These are phyloP conservation scores for Arabidopsis lyrata DNA, from an alignment of 441 rosid genomes.

Conservation along the genomic window DNA sequence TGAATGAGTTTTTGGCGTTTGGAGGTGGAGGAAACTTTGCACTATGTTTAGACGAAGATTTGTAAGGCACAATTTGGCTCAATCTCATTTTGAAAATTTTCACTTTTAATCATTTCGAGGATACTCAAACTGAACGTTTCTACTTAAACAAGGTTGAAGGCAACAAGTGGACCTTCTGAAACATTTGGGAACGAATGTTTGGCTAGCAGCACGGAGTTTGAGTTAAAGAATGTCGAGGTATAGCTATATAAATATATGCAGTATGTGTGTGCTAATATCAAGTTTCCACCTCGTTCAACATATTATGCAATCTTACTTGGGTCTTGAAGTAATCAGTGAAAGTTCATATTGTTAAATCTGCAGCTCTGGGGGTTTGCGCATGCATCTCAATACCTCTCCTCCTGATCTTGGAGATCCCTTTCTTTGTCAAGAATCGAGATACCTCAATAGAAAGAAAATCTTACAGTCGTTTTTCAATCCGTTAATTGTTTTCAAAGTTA, in stretches of 20 bases:
- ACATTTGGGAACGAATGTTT: conserved; percentile 83
- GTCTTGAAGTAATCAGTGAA: not conserved
- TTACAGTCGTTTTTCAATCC: not conserved
- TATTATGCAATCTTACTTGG: conserved; percentile 7
- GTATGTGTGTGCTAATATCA: not conserved
- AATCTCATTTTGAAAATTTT: not conserved
- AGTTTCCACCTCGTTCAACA: not conserved
- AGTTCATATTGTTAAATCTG: conserved; percentile 28
- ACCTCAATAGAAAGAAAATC: not conserved
- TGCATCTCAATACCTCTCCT: conserved; percentile 48
- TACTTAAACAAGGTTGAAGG: conserved; percentile 55
- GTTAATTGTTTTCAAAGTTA: conserved; percentile 15
- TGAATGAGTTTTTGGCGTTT: conserved; percentile 85
- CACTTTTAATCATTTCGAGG: too few species aligned
- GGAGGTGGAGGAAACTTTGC: conserved; percentile 95
- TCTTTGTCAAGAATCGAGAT: conserved; percentile 5
- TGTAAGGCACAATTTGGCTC: conserved; percentile 64
- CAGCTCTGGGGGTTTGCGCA: conserved; percentile 84
- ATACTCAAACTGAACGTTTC: too few species aligned
- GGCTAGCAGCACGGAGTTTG: conserved; percentile 73
- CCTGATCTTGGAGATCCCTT: conserved; percentile 11
- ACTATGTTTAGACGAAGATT: conserved; percentile 79
- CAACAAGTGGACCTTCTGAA: conserved; percentile 85
- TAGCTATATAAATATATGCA: not conserved
- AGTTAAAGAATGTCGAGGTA: conserved; percentile 88